phyloP scores from a whole-genome alignment of 345 rosid genomes.

The Toxicodendron radicans region DNA sequence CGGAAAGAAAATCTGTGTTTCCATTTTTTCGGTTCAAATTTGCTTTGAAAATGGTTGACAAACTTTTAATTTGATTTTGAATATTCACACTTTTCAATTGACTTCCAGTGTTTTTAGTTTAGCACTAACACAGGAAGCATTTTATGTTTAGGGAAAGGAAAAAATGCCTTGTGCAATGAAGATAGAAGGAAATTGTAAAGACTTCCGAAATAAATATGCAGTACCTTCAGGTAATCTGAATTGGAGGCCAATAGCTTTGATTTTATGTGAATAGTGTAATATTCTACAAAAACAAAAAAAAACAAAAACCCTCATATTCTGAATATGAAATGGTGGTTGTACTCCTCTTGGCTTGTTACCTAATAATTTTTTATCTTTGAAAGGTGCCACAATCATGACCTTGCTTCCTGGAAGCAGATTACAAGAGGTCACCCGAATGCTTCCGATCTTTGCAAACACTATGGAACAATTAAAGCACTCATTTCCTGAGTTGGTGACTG shows the following conservation, averaged over 20 bases:
- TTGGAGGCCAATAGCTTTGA: not conserved
- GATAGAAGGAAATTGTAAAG: conserved; percentile 46
- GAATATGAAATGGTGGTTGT: not conserved
- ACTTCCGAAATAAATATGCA: conserved; percentile 40
- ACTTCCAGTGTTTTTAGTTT: conserved; percentile 5
- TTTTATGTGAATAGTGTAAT: not conserved
- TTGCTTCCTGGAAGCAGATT: conserved; percentile 95
- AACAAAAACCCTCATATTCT: no score
- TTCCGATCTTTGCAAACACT: conserved; percentile 68
- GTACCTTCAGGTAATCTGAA: conserved; percentile 58
- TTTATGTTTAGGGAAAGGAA: conserved; percentile 47
- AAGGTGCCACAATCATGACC: conserved; percentile 66
- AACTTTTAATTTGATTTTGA: not conserved
- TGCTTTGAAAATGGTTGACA: conserved; percentile 1
- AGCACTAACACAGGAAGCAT: conserved; percentile 16
- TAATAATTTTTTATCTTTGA: conserved; percentile 14
- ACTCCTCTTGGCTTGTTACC: conserved; percentile 1
- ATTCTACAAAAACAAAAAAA: no score
- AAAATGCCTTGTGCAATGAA: conserved; percentile 38
- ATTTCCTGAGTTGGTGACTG: conserved; percentile 45
- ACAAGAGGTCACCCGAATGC: conserved; percentile 87
- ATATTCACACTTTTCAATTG: not conserved
- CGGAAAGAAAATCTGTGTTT: not conserved
- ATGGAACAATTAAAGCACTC: conserved; percentile 51
- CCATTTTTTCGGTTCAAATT: not conserved